phyloP scores from a whole-genome alignment of 169 alveolate species.

The Plasmodium malariae region DNA sequence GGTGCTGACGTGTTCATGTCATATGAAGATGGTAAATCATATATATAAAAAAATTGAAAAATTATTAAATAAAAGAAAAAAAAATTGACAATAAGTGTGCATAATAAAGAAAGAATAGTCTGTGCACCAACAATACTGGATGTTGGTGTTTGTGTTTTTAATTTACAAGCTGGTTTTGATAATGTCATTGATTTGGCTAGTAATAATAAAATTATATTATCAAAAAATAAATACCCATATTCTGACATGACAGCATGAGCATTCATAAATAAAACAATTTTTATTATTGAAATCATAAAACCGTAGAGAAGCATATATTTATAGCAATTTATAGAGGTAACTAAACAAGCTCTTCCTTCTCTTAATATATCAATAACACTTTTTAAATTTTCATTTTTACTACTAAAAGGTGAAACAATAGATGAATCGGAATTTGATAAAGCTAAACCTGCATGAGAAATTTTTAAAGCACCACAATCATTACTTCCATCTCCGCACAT shows the following conservation, averaged over 20 bases:
- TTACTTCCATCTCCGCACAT: conserved; percentile 97
- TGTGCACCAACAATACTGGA: conserved; percentile 90
- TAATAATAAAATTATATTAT: conserved; percentile 83
- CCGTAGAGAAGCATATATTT: conserved; percentile 93
- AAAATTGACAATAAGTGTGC: conserved; percentile 82
- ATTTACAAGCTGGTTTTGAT: conserved; percentile 83
- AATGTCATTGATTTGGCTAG: conserved; percentile 88
- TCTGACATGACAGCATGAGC: conserved; percentile 90
- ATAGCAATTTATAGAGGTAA: conserved; percentile 91
- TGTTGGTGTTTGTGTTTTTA: conserved; percentile 89
- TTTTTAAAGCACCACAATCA: conserved; percentile 95
- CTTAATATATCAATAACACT: conserved; percentile 88
- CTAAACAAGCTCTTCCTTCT: conserved; percentile 93
- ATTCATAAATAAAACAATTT: conserved; percentile 84
- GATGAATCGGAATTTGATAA: conserved; percentile 91
- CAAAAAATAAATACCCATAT: conserved; percentile 88
- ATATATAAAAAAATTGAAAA: conserved; percentile 70
- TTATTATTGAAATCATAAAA: conserved; percentile 89
- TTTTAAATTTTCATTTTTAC: conserved; percentile 87
- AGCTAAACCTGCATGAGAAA: conserved; percentile 95
- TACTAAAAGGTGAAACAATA: conserved; percentile 93
- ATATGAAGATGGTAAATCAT: conserved; percentile 80
- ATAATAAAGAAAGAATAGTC: conserved; percentile 85
- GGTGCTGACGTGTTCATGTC: conserved; percentile 81
- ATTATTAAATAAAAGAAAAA: conserved; percentile 77